These are phyloP conservation scores for Lineolata rhizophorae DNA, from an alignment of 495 filamentous ascomycete genomes.

Conservation along the genomic window DNA sequence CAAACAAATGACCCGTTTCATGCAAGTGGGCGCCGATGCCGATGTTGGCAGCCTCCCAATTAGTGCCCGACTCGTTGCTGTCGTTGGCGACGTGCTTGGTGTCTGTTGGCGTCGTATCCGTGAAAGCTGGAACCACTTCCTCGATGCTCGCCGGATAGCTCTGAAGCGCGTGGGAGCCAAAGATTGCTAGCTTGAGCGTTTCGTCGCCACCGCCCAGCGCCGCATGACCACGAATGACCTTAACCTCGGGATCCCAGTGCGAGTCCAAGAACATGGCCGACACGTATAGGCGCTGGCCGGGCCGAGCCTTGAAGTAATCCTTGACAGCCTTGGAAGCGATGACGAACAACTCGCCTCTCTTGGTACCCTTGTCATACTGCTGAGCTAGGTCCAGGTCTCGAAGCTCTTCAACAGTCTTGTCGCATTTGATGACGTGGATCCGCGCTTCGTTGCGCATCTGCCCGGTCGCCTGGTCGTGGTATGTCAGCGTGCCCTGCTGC, in stretches of 20 bases:
- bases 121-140: conserved; percentile 68
- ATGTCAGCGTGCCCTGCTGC: conserved; percentile 55
- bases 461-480: conserved; percentile 40
- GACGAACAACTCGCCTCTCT: conserved; percentile 45
- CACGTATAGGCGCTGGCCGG: conserved; percentile 67
- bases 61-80: conserved; percentile 61
- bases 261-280: conserved; percentile 65
- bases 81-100: conserved; percentile 65
- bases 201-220: conserved; percentile 47
- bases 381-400: conserved; percentile 61
- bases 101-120: conserved; percentile 73
- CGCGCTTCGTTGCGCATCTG: conserved; percentile 77
- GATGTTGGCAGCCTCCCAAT: conserved; percentile 78
- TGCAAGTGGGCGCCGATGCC: conserved; percentile 85
- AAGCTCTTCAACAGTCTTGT: conserved; percentile 71
- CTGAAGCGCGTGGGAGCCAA: conserved; percentile 74
- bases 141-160: conserved; percentile 70
- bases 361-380: conserved; percentile 43
- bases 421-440: conserved; percentile 56
- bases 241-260: conserved; percentile 56
- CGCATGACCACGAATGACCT: conserved; percentile 59
- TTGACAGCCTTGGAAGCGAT: conserved; percentile 58
- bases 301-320: conserved; percentile 46
- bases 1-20: conserved; percentile 70
- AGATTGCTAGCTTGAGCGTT: conserved; percentile 63